These are phyloP conservation scores for Puccinia triticina DNA, from an alignment of 1,284 basidiomycete species.

Conservation along the genomic window DNA sequence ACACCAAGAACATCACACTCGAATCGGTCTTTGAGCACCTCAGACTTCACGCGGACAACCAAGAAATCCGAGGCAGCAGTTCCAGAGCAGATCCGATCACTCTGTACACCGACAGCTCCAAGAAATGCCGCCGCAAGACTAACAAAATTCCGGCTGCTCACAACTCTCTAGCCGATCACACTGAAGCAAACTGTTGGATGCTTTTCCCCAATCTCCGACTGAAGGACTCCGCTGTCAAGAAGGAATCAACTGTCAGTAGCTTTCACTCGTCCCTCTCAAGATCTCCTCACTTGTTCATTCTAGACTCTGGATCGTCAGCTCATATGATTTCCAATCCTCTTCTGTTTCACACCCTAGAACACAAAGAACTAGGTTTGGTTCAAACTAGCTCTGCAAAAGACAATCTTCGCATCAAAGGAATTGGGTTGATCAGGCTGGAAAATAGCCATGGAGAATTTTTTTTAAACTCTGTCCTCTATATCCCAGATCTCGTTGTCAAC, in stretches of 20 bases:
- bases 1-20: background rate
- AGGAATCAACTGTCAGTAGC: background rate
- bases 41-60: slow-evolving; percentile 1
- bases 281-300: background rate
- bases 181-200: slow-evolving; percentile 3
- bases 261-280: background rate
- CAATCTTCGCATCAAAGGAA: background rate
- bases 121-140: background rate
- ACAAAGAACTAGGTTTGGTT: too few species aligned
- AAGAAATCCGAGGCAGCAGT: background rate
- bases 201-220: background rate
- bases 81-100: background rate
- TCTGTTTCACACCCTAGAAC: background rate
- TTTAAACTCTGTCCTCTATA: too few species aligned
- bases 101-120: background rate
- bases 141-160: too few species aligned
- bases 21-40: slow-evolving; percentile 1
- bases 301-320: slow-evolving; percentile 5
- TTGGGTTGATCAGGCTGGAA: background rate
- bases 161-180: background rate
- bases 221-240: background rate
- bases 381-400: background rate
- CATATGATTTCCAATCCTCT: background rate
- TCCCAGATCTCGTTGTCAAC: too few species aligned
- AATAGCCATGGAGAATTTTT: background rate